Percentiles rank a stretch among this genome's conserved stretches.
phyloP scores from a whole-genome alignment of 2,329 filamentous ascomycete genomes.

The Cercospora zeae-maydis region DNA sequence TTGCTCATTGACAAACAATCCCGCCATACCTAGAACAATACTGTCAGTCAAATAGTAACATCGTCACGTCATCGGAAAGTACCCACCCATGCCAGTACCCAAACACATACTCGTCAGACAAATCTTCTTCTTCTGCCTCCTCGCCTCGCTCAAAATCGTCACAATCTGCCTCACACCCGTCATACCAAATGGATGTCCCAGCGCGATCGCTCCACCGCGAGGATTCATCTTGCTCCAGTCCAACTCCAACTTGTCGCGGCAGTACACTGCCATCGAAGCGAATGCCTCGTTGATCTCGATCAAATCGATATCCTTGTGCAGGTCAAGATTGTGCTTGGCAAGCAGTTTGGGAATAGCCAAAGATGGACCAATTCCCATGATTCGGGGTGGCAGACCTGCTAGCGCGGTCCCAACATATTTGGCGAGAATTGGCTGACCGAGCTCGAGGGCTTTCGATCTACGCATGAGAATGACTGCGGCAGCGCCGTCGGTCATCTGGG shows the following conservation, averaged over 20 bases:
- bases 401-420: slow-evolving; percentile 67
- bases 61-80: neutral
- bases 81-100: slow-evolving; percentile 44
- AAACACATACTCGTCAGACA: slow-evolving; percentile 86
- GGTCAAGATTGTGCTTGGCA: slow-evolving; percentile 34
- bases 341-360: slow-evolving; percentile 79
- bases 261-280: slow-evolving; percentile 63
- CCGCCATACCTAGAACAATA: slow-evolving; percentile 41
- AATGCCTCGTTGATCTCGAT: slow-evolving; percentile 92
- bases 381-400: slow-evolving; percentile 67
- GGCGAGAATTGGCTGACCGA: slow-evolving; percentile 66
- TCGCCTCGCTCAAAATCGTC: slow-evolving; percentile 66
- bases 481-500: slow-evolving; percentile 83
- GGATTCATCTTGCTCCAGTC: slow-evolving; percentile 74
- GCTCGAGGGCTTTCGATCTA: slow-evolving; percentile 68
- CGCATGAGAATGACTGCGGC: slow-evolving; percentile 80
- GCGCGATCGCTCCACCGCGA: slow-evolving; percentile 82
- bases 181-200: slow-evolving; percentile 79
- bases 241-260: slow-evolving; percentile 66
- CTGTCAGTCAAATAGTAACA: neutral
- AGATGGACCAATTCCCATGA: slow-evolving; percentile 86
- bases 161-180: slow-evolving; percentile 78
- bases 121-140: slow-evolving; percentile 63
- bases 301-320: slow-evolving; percentile 62
- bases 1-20: slow-evolving; percentile 47